A percentile compares a stretch with the other conserved stretches of the same genome.
phyloP scores from a whole-genome alignment of 352 stramenopile species.

The Globisporangium spinosum region DNA sequence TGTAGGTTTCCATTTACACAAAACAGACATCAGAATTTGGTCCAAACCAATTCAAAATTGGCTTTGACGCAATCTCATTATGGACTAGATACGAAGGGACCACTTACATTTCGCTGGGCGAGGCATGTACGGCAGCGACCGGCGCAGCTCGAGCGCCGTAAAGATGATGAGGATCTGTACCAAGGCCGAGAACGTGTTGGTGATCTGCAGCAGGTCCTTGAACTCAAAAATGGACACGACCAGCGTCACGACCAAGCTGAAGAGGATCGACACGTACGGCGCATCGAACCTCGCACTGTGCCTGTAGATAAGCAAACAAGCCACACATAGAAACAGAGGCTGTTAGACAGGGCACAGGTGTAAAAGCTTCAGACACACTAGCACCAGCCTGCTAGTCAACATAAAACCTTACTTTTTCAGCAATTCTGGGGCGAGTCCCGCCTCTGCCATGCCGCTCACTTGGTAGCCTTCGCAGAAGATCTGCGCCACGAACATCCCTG shows the following conservation, averaged over 20 bases:
- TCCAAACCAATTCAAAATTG: not conserved
- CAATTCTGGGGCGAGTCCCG: conserved; percentile 61
- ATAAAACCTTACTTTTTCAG: conserved; percentile 29
- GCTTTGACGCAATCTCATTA: not conserved
- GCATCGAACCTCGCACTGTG: conserved; percentile 21
- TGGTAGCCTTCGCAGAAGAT: conserved; percentile 85
- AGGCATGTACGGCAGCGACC: conserved; percentile 52
- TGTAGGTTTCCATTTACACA: not conserved
- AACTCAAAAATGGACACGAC: conserved; percentile 32
- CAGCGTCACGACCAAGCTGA: conserved; percentile 27
- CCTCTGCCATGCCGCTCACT: conserved; percentile 59
- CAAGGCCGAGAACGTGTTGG: conserved; percentile 82
- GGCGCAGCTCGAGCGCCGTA: conserved; percentile 82
- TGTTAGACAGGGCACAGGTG: not conserved
- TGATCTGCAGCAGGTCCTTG: conserved; percentile 51
- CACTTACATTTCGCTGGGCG: conserved; percentile 32
- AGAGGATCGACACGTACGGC: conserved; percentile 27
- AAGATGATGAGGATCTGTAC: conserved; percentile 75
- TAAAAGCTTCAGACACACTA: not conserved
- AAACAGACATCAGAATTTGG: not conserved
- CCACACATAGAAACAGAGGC: not conserved
- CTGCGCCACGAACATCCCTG: conserved; percentile 86
- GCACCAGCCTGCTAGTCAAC: not conserved
- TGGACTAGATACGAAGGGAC: too few relatives aligned
- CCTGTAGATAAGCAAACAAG: conserved; percentile 19